phyloP scores from a whole-genome alignment of 176 grass and related monocot genomes.

The Themeda triandra region DNA sequence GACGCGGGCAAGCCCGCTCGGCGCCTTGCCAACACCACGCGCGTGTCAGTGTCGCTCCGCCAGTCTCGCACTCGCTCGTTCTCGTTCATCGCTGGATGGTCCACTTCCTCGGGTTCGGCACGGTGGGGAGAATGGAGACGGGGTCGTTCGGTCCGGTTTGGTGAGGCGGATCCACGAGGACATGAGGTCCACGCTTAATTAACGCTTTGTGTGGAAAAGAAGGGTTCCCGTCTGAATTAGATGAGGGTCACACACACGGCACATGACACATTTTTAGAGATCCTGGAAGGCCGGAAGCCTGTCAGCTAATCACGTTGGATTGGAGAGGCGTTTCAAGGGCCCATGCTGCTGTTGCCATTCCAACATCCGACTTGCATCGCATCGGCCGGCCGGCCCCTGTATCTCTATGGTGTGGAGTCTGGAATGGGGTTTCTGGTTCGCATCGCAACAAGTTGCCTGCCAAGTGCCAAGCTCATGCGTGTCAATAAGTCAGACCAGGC shows the following conservation, averaged over 20 bases:
- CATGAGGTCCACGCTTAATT: not conserved
- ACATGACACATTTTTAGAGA: not conserved
- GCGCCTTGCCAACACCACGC: not conserved
- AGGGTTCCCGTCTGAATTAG: slow-evolving; percentile 1
- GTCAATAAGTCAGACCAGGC: not conserved
- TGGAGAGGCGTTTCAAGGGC: too few relatives aligned
- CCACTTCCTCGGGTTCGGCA: slow-evolving; percentile 16
- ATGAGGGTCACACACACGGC: not conserved
- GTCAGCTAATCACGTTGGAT: not conserved
- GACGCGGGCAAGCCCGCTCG: not conserved
- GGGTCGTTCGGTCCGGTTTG: not conserved
- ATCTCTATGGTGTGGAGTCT: too few relatives aligned
- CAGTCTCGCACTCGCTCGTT: too few relatives aligned
- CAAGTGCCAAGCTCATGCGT: too few relatives aligned
- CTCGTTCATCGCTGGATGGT: not conserved
- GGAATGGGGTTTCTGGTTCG: not conserved
- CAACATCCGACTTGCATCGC: not conserved
- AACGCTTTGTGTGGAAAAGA: too few relatives aligned
- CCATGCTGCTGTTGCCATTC: not conserved
- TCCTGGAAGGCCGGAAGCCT: not conserved
- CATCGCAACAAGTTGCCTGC: not conserved
- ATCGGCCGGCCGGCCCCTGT: too few relatives aligned
- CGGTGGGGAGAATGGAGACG: not conserved
- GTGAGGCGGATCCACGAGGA: not conserved
- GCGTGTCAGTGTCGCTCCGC: not conserved